A percentile compares a stretch with the other conserved stretches of the same genome.
phyloP scores from a whole-genome alignment of 2,329 filamentous ascomycete genomes.

The Colletotrichum tropicicola region DNA sequence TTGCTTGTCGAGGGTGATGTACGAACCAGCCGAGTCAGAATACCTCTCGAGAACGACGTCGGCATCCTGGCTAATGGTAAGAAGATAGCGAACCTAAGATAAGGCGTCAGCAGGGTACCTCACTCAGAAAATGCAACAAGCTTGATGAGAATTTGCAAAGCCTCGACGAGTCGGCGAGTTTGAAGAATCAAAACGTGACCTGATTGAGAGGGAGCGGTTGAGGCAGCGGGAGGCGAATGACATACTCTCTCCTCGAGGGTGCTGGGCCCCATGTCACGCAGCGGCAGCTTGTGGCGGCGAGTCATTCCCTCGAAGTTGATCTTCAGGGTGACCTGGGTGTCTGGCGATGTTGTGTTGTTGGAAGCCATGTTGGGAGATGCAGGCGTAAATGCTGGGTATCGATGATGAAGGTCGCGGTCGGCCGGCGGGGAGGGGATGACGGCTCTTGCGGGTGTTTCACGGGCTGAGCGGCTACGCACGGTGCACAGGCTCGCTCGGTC shows the following conservation, averaged over 20 bases:
- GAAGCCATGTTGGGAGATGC: slow-evolving; percentile 15
- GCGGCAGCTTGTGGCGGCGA: slow-evolving; percentile 87
- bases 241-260: slow-evolving; percentile 86
- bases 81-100: slow-evolving; percentile 72
- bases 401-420: slow-evolving; percentile 20
- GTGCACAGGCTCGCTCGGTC: slow-evolving; percentile 28
- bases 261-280: slow-evolving; percentile 81
- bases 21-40: slow-evolving; percentile 89
- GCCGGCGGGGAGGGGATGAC: slow-evolving; percentile 24
- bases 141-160: not conserved
- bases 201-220: not conserved
- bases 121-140: not conserved
- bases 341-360: slow-evolving; percentile 28
- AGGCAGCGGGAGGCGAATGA: slow-evolving; percentile 36
- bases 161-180: too few species aligned
- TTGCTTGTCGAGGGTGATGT: slow-evolving; percentile 79
- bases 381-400: slow-evolving; percentile 1
- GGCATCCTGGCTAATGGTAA: slow-evolving; percentile 70
- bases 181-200: too few species aligned
- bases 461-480: slow-evolving; percentile 25
- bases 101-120: slow-evolving; percentile 14
- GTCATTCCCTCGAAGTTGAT: slow-evolving; percentile 78
- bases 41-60: slow-evolving; percentile 85
- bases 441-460: slow-evolving; percentile 30
- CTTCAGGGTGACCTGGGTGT: slow-evolving; percentile 75